These are phyloP conservation scores for Mrakia blollopis DNA, from an alignment of 768 basidiomycete genomes.

Conservation along the genomic window DNA sequence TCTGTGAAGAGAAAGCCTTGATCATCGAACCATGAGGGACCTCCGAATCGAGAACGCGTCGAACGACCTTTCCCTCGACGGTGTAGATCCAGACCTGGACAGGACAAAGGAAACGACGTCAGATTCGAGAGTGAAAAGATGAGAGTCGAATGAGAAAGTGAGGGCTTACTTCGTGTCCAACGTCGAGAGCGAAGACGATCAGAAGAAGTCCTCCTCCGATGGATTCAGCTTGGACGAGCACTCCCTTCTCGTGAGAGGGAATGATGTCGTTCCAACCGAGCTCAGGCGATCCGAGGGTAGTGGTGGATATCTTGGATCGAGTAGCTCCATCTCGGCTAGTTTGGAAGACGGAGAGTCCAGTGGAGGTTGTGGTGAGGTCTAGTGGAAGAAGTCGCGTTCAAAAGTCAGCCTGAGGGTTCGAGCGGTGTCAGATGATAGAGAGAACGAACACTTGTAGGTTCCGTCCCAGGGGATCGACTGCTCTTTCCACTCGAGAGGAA, in stretches of 20 bases:
- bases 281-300: neutral
- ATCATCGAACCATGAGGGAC: constrained; percentile 15
- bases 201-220: constrained; percentile 25
- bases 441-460: constrained; percentile 20
- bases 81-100: constrained; percentile 26
- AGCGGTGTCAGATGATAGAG: too few species aligned
- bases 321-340: constrained; percentile 4
- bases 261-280: constrained; percentile 4
- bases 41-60: constrained; percentile 26
- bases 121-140: neutral
- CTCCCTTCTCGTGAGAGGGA: constrained; percentile 13
- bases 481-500: neutral
- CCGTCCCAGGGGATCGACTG: constrained; percentile 16
- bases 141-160: neutral
- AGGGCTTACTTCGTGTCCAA: constrained; percentile 17
- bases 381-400: neutral
- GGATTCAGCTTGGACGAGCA: neutral
- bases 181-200: constrained; percentile 21
- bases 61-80: constrained; percentile 16
- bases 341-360: constrained; percentile 17
- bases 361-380: constrained; percentile 22
- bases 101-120: neutral
- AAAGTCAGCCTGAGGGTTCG: neutral
- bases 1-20: constrained; percentile 6
- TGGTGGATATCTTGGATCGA: constrained; percentile 5